Evolutionary conservation across 192 early-diverging fungal species (phyloP), one percentile per base, ranked within the genome.

Genomic region (Dissophora ornata): DNA sequence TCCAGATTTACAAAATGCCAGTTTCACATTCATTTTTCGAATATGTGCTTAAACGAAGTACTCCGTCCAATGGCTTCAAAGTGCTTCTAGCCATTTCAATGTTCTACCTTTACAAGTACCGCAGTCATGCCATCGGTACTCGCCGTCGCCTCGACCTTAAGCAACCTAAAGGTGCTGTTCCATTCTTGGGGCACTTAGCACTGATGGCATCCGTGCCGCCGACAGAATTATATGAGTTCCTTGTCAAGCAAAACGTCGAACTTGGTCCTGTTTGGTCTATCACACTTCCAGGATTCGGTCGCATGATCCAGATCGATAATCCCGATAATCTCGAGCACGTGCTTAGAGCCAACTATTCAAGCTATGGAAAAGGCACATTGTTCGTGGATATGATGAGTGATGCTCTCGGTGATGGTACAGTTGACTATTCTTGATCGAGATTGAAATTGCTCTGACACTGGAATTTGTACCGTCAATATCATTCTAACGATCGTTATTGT

Each of bases 241-340:
- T 54, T 12, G 62, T 54, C 12, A 64, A 64, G 51, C 50, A 64
- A 44, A 10, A 64, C 19, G 42, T 54, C 3, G 62, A 64, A 18
- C 42, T 64, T 33, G 62, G 62, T 1, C 62, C 62, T 21, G 62
- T 64, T 13, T 64, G 62, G 62, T 54, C 62, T 15, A 54, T 64
- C 9, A 33, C 62, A 2, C 50, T 64, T 3, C 50, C 62, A 6
- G 13, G 49, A 4, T 33, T 64, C 40, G 62, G 62, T 26, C 24
- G 62, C 15, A 42, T 53, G 38, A 45, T 64, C 24, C 62, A 64
- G 16, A 42, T 38, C 2, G 51, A 64, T 24, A 32, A 1, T 19
- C 28, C 51, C 0, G 50, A 54, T 26, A 42, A 30, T 32, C 8
- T 64, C 29, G 62, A 64, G 13, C 51, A 64, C 10, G 51, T 54